phyloP scores from a whole-genome alignment of 345 rosid genomes.

The Angophora floribunda region DNA sequence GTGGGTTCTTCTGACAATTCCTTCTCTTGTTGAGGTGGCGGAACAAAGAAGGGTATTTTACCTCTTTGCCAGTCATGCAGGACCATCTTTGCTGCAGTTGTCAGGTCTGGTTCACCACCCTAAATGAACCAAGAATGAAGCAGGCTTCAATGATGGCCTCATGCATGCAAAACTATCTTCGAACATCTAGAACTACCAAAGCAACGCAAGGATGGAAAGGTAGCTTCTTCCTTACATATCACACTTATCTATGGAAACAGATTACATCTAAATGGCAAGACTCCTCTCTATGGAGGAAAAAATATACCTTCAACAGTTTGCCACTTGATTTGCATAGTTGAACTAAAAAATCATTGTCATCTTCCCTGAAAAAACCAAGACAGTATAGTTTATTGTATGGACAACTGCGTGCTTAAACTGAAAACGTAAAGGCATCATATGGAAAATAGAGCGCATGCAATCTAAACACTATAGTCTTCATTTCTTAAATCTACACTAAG shows the following conservation, averaged over 20 bases:
- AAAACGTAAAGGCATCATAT: background rate
- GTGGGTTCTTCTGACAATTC: slow-evolving; percentile 17
- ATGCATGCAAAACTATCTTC: background rate
- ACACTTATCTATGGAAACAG: background rate
- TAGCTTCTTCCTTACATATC: background rate
- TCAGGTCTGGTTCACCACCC: slow-evolving; percentile 93
- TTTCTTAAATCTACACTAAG: background rate
- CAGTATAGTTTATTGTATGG: background rate
- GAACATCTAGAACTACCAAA: background rate
- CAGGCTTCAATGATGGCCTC: background rate
- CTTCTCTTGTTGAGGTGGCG: slow-evolving; percentile 50
- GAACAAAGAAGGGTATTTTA: slow-evolving; percentile 76
- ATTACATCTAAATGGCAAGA: background rate
- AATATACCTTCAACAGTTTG: slow-evolving; percentile 69
- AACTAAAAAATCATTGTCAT: slow-evolving; percentile 71
- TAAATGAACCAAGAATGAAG: slow-evolving; percentile 2
- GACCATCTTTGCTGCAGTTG: slow-evolving; percentile 84
- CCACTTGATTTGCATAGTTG: slow-evolving; percentile 80
- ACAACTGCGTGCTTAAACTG: background rate
- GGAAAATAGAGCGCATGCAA: background rate
- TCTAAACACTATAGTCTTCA: background rate
- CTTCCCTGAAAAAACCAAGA: slow-evolving; percentile 46
- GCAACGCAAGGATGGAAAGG: background rate
- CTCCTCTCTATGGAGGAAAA: background rate
- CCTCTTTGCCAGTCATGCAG: slow-evolving; percentile 99